These are phyloP conservation scores for Phytophthora idaei DNA, from an alignment of 352 stramenopile genomes.

Conservation along the genomic window DNA sequence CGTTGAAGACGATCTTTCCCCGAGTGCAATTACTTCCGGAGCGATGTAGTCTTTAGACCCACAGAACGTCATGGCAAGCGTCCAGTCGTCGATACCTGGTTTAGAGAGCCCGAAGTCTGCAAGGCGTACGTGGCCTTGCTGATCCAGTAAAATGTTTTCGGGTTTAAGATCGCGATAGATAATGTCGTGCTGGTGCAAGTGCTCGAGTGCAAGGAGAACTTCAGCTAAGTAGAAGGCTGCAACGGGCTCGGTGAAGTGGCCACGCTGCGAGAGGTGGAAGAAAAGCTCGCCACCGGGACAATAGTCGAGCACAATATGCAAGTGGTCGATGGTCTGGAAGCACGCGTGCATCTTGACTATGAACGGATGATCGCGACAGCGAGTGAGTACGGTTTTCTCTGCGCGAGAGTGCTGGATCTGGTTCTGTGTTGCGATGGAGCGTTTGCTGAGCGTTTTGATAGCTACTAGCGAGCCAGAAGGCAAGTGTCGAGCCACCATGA, in stretches of 20 bases:
- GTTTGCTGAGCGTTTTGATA: slow-evolving; percentile 88
- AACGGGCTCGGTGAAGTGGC: slow-evolving; percentile 77
- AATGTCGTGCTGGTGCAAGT: slow-evolving; percentile 74
- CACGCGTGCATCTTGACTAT: slow-evolving; percentile 90
- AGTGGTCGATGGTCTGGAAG: slow-evolving; percentile 87
- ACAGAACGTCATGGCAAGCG: slow-evolving; percentile 79
- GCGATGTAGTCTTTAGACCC: slow-evolving; percentile 90
- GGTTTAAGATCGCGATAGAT: slow-evolving; percentile 92
- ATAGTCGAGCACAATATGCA: slow-evolving; percentile 80
- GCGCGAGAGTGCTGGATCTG: slow-evolving; percentile 87
- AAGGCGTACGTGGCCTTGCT: slow-evolving; percentile 86
- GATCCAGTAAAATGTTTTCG: slow-evolving; percentile 91
- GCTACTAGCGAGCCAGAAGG: slow-evolving; percentile 62
- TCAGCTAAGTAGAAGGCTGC: slow-evolving; percentile 90
- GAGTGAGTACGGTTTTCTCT: slow-evolving; percentile 88
- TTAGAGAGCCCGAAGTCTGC: slow-evolving; percentile 93
- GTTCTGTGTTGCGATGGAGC: slow-evolving; percentile 74
- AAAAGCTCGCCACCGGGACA: slow-evolving; percentile 84
- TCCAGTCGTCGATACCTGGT: slow-evolving; percentile 65
- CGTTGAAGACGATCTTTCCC: slow-evolving; percentile 33
- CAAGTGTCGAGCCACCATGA: slow-evolving; percentile 77
- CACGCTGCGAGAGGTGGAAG: slow-evolving; percentile 81
- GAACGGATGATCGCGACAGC: slow-evolving; percentile 90
- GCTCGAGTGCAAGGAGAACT: slow-evolving; percentile 81
- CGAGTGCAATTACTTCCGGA: slow-evolving; percentile 71